Evolutionary conservation across 257 asterid species (phyloP).

Genomic region (Scutellaria barbata): DNA sequence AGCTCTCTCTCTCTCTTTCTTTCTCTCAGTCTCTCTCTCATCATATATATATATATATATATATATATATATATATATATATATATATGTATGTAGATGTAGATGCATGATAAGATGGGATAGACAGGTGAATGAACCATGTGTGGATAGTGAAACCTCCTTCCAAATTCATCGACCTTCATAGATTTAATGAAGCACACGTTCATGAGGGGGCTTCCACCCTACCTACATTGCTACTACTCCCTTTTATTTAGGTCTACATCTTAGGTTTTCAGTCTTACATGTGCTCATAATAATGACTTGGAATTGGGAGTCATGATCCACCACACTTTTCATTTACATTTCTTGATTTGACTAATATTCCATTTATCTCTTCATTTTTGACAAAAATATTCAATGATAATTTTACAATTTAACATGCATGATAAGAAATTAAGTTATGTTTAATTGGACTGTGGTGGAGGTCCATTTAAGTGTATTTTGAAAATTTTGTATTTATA

Average conservation of each 20-base stretch:
- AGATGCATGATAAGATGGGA: background rate
- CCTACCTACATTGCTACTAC: slow-evolving; percentile 37
- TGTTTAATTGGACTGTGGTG: no score
- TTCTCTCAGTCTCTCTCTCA: slow-evolving; percentile 2
- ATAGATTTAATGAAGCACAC: slow-evolving; percentile 56
- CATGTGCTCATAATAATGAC: slow-evolving; percentile 18
- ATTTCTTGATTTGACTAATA: no score
- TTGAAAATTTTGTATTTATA: no score
- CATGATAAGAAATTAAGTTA: no score
- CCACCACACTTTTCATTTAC: no score
- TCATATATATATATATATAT: no score
- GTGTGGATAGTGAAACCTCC: slow-evolving; percentile 42
- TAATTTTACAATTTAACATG: no score
- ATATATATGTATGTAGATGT: no score
- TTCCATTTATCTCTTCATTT: no score
- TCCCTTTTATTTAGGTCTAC: slow-evolving; percentile 18
- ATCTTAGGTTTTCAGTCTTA: slow-evolving; percentile 25
- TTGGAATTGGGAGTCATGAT: background rate
- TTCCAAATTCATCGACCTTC: background rate
- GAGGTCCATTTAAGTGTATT: no score
- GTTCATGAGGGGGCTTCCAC: slow-evolving; percentile 39
- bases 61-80: no score
- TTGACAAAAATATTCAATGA: no score
- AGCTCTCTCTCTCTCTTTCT: background rate
- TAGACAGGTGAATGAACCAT: slow-evolving; percentile 26